Evolutionary conservation across 495 filamentous ascomycete genomes (phyloP), one percentile per base, ranked within the genome.

Genomic region (Lepraria neglecta): DNA sequence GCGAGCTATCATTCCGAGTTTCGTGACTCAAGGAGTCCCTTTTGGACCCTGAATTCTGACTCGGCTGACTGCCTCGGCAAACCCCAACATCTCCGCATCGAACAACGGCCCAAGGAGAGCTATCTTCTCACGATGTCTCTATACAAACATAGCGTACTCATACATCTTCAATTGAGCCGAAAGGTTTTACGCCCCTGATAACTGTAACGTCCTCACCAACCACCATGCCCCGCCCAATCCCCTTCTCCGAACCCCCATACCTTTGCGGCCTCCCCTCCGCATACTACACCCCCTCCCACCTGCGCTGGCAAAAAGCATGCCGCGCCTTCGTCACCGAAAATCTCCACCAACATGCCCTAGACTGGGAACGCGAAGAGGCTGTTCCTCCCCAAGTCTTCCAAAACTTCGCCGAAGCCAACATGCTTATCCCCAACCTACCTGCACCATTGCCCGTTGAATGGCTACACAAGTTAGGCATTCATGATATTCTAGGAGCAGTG

Each of bases 241-340:
- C 87, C 51, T 90, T 91, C 77, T 84, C 85, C 3, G 87, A 90
- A 57, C 87, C 87, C 3, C 84, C 87, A 0, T 90, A 84, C 72
- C 77, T 90, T 52, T 76, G 76, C 68, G 83, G 84, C 35, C 79
- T 89, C 6, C 87, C 87, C 3, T 87, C 84, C 2, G 82, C 87
- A 24, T 87, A 89, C 72, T 88, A 87, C 74, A 81, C 75, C 6
- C 67, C 73, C 1, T 82, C 79, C 2, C 64, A 63, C 30, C 38
- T 59, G 19, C 54, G 55, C 60, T 91, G 86, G 78, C 87, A 90
- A 66, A 79, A 82, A 68, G 82, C 78, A 62, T 87, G 85, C 66
- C 84, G 85, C 28, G 79, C 74, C 27, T 88, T 89, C 69, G 73
- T 86, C 28, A 73, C 77, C 44, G 76, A 84, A 52, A 73, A 89